These are phyloP conservation scores for Xylariales sp. DNA, from an alignment of 2,329 filamentous ascomycete genomes.

Conservation along the genomic window DNA sequence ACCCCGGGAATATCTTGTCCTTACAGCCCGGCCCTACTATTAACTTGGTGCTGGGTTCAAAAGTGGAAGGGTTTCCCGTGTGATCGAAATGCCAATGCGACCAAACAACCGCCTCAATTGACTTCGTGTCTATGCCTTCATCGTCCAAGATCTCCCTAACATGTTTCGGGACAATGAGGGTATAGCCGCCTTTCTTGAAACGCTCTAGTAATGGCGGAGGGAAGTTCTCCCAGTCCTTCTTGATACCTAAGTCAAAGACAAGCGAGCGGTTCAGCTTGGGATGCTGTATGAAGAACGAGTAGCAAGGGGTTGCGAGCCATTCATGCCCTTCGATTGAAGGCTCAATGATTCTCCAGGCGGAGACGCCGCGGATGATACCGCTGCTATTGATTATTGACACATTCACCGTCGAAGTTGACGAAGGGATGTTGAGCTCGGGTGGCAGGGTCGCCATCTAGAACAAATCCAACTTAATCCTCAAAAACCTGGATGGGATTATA, in stretches of 20 bases:
- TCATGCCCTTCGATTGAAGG: conserved; percentile 26
- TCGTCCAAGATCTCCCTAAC: conserved; percentile 20
- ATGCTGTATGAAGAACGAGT: conserved; percentile 20
- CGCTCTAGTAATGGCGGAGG: conserved; percentile 8
- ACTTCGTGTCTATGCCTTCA: conserved; percentile 13
- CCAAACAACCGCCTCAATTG: conserved; percentile 29
- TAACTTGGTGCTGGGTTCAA: conserved; percentile 35
- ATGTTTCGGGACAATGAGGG: conserved; percentile 14
- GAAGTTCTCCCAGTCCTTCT: conserved; percentile 11
- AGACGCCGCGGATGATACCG: conserved; percentile 18
- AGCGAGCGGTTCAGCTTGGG: conserved; percentile 16
- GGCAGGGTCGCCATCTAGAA: conserved; percentile 16
- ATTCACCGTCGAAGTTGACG: conserved; percentile 25
- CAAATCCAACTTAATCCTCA: too few species aligned
- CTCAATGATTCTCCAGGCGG: conserved; percentile 18
- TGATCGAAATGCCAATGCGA: conserved; percentile 46
- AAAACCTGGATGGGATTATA: too few species aligned
- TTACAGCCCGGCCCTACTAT: conserved; percentile 30
- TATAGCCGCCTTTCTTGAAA: conserved; percentile 2
- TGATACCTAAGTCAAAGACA: conserved; percentile 13
- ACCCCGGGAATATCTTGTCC: conserved; percentile 17
- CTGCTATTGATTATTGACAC: conserved; percentile 30
- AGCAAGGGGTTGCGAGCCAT: conserved; percentile 20
- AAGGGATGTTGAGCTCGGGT: conserved; percentile 27
- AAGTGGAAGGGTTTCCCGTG: conserved; percentile 40